Percentiles rank a stretch among this genome's conserved stretches.
Conservation (phyloP, 768 basidiomycete genomes). For the Tulasnella sp. region DNA sequence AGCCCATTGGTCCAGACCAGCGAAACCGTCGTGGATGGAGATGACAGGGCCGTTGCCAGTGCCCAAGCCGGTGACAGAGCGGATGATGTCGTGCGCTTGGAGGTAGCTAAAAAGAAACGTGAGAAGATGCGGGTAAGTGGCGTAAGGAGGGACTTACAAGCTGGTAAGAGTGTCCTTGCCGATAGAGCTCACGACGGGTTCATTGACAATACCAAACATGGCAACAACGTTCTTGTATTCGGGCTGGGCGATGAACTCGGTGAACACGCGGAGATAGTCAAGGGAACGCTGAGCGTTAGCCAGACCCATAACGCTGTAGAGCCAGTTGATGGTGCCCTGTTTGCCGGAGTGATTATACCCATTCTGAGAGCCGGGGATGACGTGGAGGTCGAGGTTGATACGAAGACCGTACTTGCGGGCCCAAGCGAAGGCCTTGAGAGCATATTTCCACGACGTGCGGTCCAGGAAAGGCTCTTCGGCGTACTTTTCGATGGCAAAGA, state of each 20-base stretch:
- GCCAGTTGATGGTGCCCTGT: constrained; percentile 61
- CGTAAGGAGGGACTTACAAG: constrained; percentile 22
- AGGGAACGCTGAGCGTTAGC: constrained; percentile 87
- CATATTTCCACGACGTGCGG: constrained; percentile 75
- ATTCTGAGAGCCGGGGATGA: constrained; percentile 50
- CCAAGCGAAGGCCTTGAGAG: constrained; percentile 88
- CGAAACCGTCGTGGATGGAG: constrained; percentile 81
- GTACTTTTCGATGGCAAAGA: constrained; percentile 82
- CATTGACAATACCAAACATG: constrained; percentile 85
- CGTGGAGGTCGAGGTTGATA: constrained; percentile 72
- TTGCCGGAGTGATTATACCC: constrained; percentile 95
- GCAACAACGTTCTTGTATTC: constrained; percentile 62
- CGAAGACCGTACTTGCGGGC: constrained; percentile 93
- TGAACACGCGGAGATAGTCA: constrained; percentile 75
- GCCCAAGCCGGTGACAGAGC: constrained; percentile 67
- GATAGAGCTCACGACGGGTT: constrained; percentile 38
- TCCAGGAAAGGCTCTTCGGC: constrained; percentile 71
- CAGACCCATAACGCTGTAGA: constrained; percentile 85
- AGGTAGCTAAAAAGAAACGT: constrained; percentile 44
- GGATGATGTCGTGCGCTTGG: constrained; percentile 72
- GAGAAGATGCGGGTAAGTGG: background rate
- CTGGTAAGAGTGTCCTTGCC: constrained; percentile 23
- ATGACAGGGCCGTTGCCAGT: constrained; percentile 75
- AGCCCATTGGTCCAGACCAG: constrained; percentile 48
- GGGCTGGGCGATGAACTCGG: constrained; percentile 60